Evolutionary conservation across 345 rosid species (phyloP), one percentile per base, ranked within the genome.

Genomic region (Psidium friedrichsthalianum): DNA sequence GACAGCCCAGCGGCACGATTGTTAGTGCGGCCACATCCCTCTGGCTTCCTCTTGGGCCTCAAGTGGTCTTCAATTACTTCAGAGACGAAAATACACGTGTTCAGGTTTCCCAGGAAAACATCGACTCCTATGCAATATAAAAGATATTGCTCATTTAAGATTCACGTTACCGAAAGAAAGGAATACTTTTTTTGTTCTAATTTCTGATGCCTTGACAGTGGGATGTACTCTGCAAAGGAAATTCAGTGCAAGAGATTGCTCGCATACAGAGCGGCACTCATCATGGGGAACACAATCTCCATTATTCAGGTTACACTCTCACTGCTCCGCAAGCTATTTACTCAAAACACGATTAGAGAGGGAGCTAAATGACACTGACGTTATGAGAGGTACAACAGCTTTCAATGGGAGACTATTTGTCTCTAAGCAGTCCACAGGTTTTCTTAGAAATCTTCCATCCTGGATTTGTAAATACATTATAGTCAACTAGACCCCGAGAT

Each of bases 21-120:
- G 86, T 93, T 56, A 85, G 90, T 51, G 98, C 96, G 25, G 96
- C 97, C 11, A 88, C 93, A 84, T 92, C 93, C 64, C 88, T 95
- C 6, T 89, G 94, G 91, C 85, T 96, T 85, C 94, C 98, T 11
- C 57, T 91, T 53, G 76, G 88, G 12, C 93, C 90, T n/a, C 84
- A 85, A 29, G 36, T 51, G 24, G 92, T 94, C 87, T 94, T 95
- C 55, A 32, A 42, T 83, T 87, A 86, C 84, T 87, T 96, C 83
- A 87, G 51, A 49, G 88, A 90, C 78, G 87, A 88, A 44, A 86
- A 89, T 25, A 85, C 51, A 15, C 89, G 99, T 86, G 40, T 36
- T 57, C 88, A 93, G 95, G 98, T 96, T 51, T 69, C 24, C 7
- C 22, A 16, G 42, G 74, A 32, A 69, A 69, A 69, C 78, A 18